Evolutionary conservation across 768 basidiomycete genomes (phyloP), one percentile per base, ranked within the genome.

Genomic region (Serendipita vermifera): DNA sequence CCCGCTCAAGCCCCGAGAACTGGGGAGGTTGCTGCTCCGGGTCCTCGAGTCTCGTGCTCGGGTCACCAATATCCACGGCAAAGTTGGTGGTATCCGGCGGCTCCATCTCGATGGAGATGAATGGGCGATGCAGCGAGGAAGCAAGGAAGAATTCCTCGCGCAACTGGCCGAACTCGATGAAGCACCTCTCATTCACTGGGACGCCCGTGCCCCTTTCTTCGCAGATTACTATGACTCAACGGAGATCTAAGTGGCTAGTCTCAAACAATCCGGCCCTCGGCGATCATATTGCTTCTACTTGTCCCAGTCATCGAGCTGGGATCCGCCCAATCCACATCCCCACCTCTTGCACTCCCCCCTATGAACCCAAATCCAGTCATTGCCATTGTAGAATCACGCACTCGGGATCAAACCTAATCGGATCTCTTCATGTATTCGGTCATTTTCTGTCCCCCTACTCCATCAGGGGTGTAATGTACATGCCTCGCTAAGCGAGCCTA

Each of bases 171-270:
- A 20, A 7, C 46, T 51, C 7, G 46, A 29, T 26, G 46, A 43
- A 7, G 40, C 20, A n/a, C 46, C 46, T 7, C 20, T 20, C 22
- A 29, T 51, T 29, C 27, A 29, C 29, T 51, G 46, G 46, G 46
- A 51, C 27, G 46, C 46, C 7, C 9, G 46, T 15, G 27, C 46
- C 15, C 20, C 27, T 7, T 51, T 51, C n/a, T 51, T 51, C 46
- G 15, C 24, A 15, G 46, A 51, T 29, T 51, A 51, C 31, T 51
- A 51, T 29, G 46, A 51, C 22, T 51, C 46, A 15, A 29, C 9
- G 29, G 46, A 51, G 22, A 51, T 51, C 6, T 51, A 51, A 41
- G 11, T 38, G n/a, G 36, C n/a, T n/a, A n/a, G n/a, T n/a, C n/a
- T n/a, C n/a, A n/a, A n/a, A n/a, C n/a, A n/a, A n/a, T n/a, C n/a